Conservation (phyloP, 306 rosid species). For the Pyrus communis region DNA sequence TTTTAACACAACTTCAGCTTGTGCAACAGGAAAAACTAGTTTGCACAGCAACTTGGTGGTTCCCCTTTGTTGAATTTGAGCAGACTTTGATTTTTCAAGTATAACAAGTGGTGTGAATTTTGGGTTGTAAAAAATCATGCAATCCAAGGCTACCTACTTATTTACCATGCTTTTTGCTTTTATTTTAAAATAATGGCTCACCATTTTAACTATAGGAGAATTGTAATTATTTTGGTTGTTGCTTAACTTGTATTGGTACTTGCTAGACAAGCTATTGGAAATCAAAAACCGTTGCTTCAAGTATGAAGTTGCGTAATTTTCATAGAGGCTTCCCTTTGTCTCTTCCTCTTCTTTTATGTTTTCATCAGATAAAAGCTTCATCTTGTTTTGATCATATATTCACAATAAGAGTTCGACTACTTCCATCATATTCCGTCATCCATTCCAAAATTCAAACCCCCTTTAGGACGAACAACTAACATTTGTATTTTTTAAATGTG, state of each 20-base stretch:
- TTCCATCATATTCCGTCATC: not conserved
- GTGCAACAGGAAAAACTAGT: conserved; percentile 33
- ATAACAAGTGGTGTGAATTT: conserved; percentile 17
- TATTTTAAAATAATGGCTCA: conserved; percentile 2
- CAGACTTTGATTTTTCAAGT: not conserved
- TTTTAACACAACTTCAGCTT: conserved; percentile 28
- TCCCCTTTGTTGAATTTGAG: conserved; percentile 39
- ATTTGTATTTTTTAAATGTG: not conserved
- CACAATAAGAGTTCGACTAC: not conserved
- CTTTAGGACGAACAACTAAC: not conserved
- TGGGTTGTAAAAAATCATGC: conserved; percentile 23
- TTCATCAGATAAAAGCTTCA: not conserved
- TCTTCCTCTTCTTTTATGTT: not conserved
- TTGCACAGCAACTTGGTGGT: conserved; percentile 51
- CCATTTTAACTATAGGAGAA: conserved; percentile 11
- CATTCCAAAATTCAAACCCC: not conserved
- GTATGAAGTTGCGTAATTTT: not conserved
- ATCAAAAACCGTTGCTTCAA: not conserved
- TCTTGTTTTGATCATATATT: not conserved
- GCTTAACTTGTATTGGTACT: not conserved
- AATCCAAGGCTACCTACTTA: conserved; percentile 7
- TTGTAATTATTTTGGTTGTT: not conserved
- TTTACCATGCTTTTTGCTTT: not conserved
- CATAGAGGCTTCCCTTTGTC: not conserved
- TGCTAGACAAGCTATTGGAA: not conserved